Evolutionary conservation across 306 rosid genomes (phyloP).

Genomic region (Cicer chorassanicum): DNA sequence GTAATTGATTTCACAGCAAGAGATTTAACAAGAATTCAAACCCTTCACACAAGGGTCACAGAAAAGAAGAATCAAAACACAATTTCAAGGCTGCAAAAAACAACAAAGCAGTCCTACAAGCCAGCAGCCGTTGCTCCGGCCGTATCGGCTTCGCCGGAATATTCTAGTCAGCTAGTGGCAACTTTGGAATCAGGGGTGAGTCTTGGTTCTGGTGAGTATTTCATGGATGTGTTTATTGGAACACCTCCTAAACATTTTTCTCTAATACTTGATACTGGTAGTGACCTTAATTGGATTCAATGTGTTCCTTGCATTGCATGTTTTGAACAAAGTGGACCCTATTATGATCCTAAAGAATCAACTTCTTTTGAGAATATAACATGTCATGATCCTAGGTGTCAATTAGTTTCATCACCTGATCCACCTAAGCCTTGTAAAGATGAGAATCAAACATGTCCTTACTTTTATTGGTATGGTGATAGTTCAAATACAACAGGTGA

Average conservation of each 20-base stretch:
- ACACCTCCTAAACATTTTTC: slow-evolving; percentile 93
- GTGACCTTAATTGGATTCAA: slow-evolving; percentile 98
- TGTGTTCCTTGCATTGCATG: slow-evolving; percentile 90
- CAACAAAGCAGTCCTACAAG: slow-evolving; percentile 40
- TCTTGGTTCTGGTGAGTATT: slow-evolving; percentile 95
- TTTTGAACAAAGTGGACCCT: slow-evolving; percentile 86
- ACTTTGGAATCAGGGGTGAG: slow-evolving; percentile 94
- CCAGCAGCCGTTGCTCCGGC: slow-evolving; percentile 20
- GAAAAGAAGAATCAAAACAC: slow-evolving; percentile 89
- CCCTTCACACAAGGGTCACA: slow-evolving; percentile 66
- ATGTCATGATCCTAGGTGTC: slow-evolving; percentile 71
- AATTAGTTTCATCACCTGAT: slow-evolving; percentile 84
- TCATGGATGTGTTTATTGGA: slow-evolving; percentile 94
- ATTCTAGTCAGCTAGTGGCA: slow-evolving; percentile 76
- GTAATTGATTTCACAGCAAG: slow-evolving; percentile 57
- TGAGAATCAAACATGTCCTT: slow-evolving; percentile 80
- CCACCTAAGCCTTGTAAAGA: slow-evolving; percentile 80
- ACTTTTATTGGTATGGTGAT: slow-evolving; percentile 96
- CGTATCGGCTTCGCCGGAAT: slow-evolving; percentile 60
- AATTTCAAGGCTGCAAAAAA: slow-evolving; percentile 62
- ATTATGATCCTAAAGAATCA: slow-evolving; percentile 82
- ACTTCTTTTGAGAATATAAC: slow-evolving; percentile 70
- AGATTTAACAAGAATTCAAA: slow-evolving; percentile 81
- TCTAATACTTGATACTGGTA: slow-evolving; percentile 91
- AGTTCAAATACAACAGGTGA: slow-evolving; percentile 96